A percentile compares a stretch with the other conserved stretches of the same genome.
phyloP scores from a whole-genome alignment of 768 basidiomycete genomes.

The Pleurotus djamor region DNA sequence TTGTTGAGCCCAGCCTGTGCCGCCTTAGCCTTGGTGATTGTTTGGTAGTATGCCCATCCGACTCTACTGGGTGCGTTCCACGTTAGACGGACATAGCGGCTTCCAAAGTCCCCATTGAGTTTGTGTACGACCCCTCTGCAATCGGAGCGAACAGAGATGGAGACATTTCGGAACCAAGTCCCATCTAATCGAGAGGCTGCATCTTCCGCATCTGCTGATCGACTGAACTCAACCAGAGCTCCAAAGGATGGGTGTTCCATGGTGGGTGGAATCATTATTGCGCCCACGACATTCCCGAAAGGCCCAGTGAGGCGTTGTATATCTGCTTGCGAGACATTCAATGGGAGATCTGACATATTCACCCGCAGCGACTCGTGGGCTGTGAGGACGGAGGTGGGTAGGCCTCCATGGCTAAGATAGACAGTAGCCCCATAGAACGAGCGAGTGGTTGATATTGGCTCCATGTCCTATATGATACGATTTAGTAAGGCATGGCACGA shows the following conservation, averaged over 20 bases:
- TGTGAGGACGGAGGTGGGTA: constrained; percentile 23
- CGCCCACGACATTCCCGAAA: constrained; percentile 27
- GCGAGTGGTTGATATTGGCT: constrained; percentile 2
- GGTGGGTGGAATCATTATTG: constrained; percentile 19
- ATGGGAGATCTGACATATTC: constrained; percentile 39
- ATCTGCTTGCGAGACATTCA: constrained; percentile 21
- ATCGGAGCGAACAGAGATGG: constrained; percentile 25
- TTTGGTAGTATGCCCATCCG: constrained; percentile 47
- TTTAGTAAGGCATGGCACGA: neutral
- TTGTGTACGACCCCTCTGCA: constrained; percentile 9
- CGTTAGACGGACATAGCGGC: constrained; percentile 33
- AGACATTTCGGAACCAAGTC: constrained; percentile 17
- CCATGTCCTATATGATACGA: neutral
- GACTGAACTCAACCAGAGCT: constrained; percentile 23
- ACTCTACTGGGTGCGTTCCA: constrained; percentile 41
- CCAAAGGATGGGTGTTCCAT: neutral
- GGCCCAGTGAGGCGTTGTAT: constrained; percentile 24
- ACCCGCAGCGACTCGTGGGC: constrained; percentile 35
- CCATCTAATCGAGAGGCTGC: constrained; percentile 33
- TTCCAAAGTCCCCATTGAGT: constrained; percentile 14
- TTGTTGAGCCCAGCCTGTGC: constrained; percentile 39
- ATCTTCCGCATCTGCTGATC: constrained; percentile 23
- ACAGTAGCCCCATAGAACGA: constrained; percentile 1
- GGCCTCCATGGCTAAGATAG: neutral
- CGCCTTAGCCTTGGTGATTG: constrained; percentile 37